Base-by-base conservation (phyloP, 176 grass and related monocot species). In the Carex myosuroides region DNA sequence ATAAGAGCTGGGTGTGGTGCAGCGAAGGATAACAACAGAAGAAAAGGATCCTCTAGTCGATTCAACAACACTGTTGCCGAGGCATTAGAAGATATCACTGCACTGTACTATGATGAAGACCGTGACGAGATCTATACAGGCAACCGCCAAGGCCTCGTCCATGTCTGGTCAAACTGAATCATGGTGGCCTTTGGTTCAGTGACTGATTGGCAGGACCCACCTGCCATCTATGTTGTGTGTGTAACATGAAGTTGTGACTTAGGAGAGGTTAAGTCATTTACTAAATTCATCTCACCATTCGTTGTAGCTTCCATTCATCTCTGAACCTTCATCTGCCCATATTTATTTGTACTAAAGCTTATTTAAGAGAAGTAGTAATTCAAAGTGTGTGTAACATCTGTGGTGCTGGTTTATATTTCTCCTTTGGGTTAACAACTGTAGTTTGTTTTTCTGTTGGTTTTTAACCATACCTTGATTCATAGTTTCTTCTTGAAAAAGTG, bases 121-220 rank as follows among this genome's bases (percentile, higher is more conserved):
- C 91, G 94, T 41, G 89, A 97, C 0, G 94, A 97, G 91, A 97
- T 97, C 70, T 97, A 93, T 81, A 97, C 94, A 1, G 94, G 94
- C 50, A 97, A 93, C 63, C 79, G 89, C 1, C 94, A 93, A 65
- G 94, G 94, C 29, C 91, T 97, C 69, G 91, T 97, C 82, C 94
- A 97, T 87, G 94, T 97, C 48, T 97, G 94, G 94, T 92, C 94
- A 5, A 97, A 93, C 79, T 97, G 66, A 93, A n/a, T 83, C 53
- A 42, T 79, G 13, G 33, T 56, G 24, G 1, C 50, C 21, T 13
- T 64, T 35, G 60, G 44, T 81, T 63, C 33, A 50, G 72, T 53
- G 48, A 44, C 59, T 81, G 60, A 81, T 81, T 81, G 56, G 79
- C 39, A 35, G 79, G 32, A 46, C 3, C 39, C 17, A 35, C 41